A percentile compares a stretch with the other conserved stretches of the same genome.
phyloP scores from a whole-genome alignment of 31 red algal genomes.

The Endocladia muricata region DNA sequence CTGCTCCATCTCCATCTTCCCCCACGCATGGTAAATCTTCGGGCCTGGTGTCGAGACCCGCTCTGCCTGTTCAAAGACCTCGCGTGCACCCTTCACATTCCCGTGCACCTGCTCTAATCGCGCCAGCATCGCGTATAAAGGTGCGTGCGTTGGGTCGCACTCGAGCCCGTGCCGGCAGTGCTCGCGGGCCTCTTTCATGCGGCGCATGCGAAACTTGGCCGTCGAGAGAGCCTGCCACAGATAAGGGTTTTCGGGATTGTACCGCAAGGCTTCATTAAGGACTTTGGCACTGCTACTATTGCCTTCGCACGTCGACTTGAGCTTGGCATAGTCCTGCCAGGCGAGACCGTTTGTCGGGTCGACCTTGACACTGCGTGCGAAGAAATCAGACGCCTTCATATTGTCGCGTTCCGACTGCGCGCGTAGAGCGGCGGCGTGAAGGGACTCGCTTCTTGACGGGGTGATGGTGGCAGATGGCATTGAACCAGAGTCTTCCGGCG shows the following conservation, averaged over 20 bases:
- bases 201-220: not conserved
- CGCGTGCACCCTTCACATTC: constrained; percentile 46
- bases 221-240: constrained; percentile 50
- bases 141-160: constrained; percentile 17
- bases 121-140: constrained; percentile 36
- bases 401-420: too few species aligned
- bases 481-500: too few species aligned
- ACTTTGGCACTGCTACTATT: not conserved
- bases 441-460: too few species aligned
- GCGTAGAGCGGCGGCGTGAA: too few species aligned
- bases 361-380: constrained; percentile 6
- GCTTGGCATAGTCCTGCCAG: constrained; percentile 44
- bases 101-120: constrained; percentile 25
- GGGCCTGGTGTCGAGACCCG: not conserved
- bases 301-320: not conserved
- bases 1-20: constrained; percentile 16
- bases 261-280: constrained; percentile 9
- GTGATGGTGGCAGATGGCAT: too few species aligned
- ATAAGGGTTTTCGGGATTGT: constrained; percentile 31
- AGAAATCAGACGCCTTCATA: constrained; percentile 12
- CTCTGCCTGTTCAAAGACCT: constrained; percentile 17
- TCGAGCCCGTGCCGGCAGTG: constrained; percentile 25
- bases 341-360: constrained; percentile 33
- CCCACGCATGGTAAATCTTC: constrained; percentile 18
- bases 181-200: constrained; percentile 46